These are phyloP conservation scores for Eremomyces bilateralis DNA, from an alignment of 495 filamentous ascomycete genomes.

Conservation along the genomic window DNA sequence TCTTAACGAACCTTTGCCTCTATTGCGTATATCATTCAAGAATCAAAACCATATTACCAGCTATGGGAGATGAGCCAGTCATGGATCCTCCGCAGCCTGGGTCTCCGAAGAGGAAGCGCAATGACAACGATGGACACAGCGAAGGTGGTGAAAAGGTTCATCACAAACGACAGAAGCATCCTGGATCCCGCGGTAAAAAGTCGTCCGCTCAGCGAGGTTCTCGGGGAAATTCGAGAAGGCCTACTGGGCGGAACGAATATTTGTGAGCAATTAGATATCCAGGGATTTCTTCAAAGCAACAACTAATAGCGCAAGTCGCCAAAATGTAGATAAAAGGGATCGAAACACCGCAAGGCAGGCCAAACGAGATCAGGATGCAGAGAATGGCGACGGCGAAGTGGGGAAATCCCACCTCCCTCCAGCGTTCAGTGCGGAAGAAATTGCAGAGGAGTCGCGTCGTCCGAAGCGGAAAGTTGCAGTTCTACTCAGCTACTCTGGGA, in stretches of 20 bases:
- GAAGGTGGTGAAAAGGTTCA: too few species aligned
- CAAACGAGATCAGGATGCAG: conserved; percentile 35
- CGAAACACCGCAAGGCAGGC: conserved; percentile 32
- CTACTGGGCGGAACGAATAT: conserved; percentile 45
- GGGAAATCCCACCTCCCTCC: conserved; percentile 32
- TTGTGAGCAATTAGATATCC: conserved; percentile 20
- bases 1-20: too few species aligned
- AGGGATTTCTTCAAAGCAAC: not conserved
- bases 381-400: conserved; percentile 8
- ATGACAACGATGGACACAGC: too few species aligned
- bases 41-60: too few species aligned
- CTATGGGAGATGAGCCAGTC: too few species aligned
- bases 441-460: conserved; percentile 58
- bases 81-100: too few species aligned
- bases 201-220: too few species aligned
- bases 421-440: conserved; percentile 52
- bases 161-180: too few species aligned
- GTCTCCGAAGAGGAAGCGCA: too few species aligned
- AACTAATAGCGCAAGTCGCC: conserved; percentile 42
- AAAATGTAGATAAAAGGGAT: conserved; percentile 39
- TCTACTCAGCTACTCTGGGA: conserved; percentile 82
- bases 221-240: conserved; percentile 34
- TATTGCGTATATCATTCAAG: too few species aligned
- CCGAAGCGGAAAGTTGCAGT: conserved; percentile 94
- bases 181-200: too few species aligned